Evolutionary conservation across 352 stramenopile genomes (phyloP).

Genomic region (Phytophthora pluvialis): DNA sequence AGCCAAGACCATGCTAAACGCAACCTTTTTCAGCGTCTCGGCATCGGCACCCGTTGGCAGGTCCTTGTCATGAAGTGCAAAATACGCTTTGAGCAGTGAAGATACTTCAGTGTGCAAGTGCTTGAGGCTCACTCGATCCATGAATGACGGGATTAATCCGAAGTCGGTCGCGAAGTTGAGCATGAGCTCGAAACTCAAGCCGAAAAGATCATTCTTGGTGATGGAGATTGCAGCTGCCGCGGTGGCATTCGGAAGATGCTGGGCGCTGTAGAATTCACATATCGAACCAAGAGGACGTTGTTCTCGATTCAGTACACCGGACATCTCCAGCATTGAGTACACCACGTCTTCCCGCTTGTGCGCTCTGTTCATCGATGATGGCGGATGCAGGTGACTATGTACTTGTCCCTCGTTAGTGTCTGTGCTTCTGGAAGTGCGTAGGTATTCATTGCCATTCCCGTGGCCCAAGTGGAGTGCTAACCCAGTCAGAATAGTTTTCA

Average conservation of each 20-base stretch:
- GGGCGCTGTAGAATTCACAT: slow-evolving; percentile 75
- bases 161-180: slow-evolving; percentile 84
- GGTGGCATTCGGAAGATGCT: slow-evolving; percentile 45
- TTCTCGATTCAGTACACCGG: slow-evolving; percentile 61
- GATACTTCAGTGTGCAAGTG: slow-evolving; percentile 69
- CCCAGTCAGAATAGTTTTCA: slow-evolving; percentile 57
- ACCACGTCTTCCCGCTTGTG: slow-evolving; percentile 66
- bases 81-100: slow-evolving; percentile 67
- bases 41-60: slow-evolving; percentile 50
- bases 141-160: slow-evolving; percentile 81
- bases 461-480: slow-evolving; percentile 53
- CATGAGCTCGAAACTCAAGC: slow-evolving; percentile 67
- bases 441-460: slow-evolving; percentile 26
- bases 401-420: slow-evolving; percentile 19
- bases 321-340: slow-evolving; percentile 84
- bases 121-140: slow-evolving; percentile 81
- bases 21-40: slow-evolving; percentile 77
- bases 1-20: slow-evolving; percentile 68
- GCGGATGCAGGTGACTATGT: slow-evolving; percentile 26
- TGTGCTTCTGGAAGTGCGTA: slow-evolving; percentile 3
- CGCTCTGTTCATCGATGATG: slow-evolving; percentile 22
- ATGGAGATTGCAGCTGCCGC: slow-evolving; percentile 21
- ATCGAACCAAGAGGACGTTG: slow-evolving; percentile 72
- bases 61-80: slow-evolving; percentile 62
- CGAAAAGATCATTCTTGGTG: slow-evolving; percentile 57